Conservation (phyloP, 148 eudicot genomes). For the Amaranthus hypochondriacus region DNA sequence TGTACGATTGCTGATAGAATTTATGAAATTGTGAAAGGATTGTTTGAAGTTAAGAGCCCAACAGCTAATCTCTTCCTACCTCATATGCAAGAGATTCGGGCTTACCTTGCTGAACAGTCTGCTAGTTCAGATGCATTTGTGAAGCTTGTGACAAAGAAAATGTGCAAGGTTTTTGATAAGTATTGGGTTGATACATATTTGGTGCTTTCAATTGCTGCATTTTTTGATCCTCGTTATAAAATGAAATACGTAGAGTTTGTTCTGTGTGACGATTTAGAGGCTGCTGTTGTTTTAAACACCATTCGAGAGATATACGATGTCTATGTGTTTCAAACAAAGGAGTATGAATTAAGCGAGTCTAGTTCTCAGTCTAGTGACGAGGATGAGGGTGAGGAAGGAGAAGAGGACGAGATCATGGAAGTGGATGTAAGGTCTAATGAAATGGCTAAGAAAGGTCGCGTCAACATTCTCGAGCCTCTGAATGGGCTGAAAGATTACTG, state of each 20-base stretch:
- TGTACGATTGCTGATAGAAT: conserved; percentile 19
- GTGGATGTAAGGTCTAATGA: no score
- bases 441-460: no score
- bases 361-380: no score
- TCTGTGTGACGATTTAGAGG: conserved; percentile 2
- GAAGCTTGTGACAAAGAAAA: conserved; percentile 15
- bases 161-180: conserved; percentile 19
- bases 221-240: conserved; percentile 32
- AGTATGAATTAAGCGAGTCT: no score
- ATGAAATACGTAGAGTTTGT: conserved; percentile 20
- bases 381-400: no score
- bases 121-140: conserved; percentile 16
- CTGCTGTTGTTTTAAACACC: conserved; percentile 12
- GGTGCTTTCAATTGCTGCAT: background rate
- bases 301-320: conserved; percentile 18
- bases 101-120: conserved; percentile 10
- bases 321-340: background rate
- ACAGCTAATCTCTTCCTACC: conserved; percentile 23
- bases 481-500: no score
- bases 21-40: conserved; percentile 3
- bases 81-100: conserved; percentile 23
- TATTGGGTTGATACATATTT: conserved; percentile 22
- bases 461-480: no score
- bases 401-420: no score
- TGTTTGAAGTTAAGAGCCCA: conserved; percentile 19